Evolutionary conservation across 2,329 filamentous ascomycete genomes (phyloP), one percentile per base, ranked within the genome.

Genomic region (Arthrobotrys iridis): DNA sequence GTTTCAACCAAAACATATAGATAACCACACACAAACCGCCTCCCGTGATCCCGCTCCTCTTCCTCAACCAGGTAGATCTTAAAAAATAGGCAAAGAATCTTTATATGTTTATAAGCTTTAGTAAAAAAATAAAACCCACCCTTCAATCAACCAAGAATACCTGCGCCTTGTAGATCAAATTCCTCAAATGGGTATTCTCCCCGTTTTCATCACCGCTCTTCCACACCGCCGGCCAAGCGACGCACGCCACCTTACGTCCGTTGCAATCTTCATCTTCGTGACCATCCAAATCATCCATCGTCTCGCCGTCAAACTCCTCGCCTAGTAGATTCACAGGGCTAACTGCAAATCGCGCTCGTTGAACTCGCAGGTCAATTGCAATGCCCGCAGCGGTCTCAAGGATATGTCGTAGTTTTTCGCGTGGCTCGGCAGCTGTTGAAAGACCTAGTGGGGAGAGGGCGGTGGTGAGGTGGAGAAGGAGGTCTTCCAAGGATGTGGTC

Each of bases 101-200:
- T 7, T 37, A 7, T 37, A 37, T 37, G 7, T 37, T 37, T 37
- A 37, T 37, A n/a, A n/a, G n/a, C n/a, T n/a, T n/a, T n/a, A n/a
- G n/a, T 37, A 37, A 37, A 37, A 37, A n/a, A n/a, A n/a, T n/a
- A n/a, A n/a, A n/a, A n/a, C 15, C 26, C 26, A 1, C 11, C 43
- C 3, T n/a, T 50, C 50, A 65, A 74, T 70, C 58, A 40, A 64
- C 50, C 58, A 76, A 59, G 18, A 76, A 68, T 20, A 76, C 72
- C 48, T 76, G 72, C 64, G 72, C 72, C 72, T 76, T 76, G 28
- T 76, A 76, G 50, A 76, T 76, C 64, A 76, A 62, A 65, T 76
- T 76, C 64, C 18, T 76, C 58, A 76, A 70, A 65, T 76, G 72
- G 10, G 72, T 64, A 28, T 76, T 64, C 3, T 76, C 72, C 28